phyloP scores from a whole-genome alignment of 768 basidiomycete genomes.

The Lactifluus piperatus region DNA sequence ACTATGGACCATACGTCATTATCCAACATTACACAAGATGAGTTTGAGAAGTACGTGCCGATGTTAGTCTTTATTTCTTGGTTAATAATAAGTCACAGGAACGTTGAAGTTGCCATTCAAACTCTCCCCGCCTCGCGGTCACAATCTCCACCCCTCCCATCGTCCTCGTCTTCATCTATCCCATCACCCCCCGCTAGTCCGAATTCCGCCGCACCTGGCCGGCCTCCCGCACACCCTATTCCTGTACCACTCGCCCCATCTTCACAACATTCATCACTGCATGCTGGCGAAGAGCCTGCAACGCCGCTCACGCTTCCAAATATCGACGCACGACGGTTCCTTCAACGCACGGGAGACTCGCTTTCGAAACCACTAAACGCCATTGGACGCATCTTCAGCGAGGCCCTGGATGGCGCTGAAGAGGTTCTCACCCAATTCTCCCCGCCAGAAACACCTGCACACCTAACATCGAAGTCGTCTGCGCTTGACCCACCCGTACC shows the following conservation, averaged over 20 bases:
- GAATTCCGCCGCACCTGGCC: not conserved
- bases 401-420: conserved; percentile 67
- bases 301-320: conserved; percentile 59
- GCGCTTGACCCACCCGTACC: conserved; percentile 13
- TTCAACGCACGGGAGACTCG: conserved; percentile 86
- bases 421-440: conserved; percentile 31
- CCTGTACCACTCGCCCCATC: conserved; percentile 13
- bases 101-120: conserved; percentile 55
- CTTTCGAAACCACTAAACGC: conserved; percentile 89
- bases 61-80: not conserved
- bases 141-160: conserved; percentile 27
- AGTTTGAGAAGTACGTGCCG: conserved; percentile 67
- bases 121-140: conserved; percentile 33
- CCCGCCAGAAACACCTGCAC: conserved; percentile 6
- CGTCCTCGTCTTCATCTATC: conserved; percentile 24
- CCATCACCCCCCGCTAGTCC: conserved; percentile 26
- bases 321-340: conserved; percentile 69
- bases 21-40: conserved; percentile 88
- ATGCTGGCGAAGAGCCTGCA: conserved; percentile 86
- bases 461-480: not conserved
- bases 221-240: conserved; percentile 16
- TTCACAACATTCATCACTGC: conserved; percentile 28
- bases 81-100: conserved; percentile 26
- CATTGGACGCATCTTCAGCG: conserved; percentile 80
- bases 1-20: conserved; percentile 94